phyloP scores from a whole-genome alignment of 2,329 filamentous ascomycete species.

The Fusarium brachygibbosum region DNA sequence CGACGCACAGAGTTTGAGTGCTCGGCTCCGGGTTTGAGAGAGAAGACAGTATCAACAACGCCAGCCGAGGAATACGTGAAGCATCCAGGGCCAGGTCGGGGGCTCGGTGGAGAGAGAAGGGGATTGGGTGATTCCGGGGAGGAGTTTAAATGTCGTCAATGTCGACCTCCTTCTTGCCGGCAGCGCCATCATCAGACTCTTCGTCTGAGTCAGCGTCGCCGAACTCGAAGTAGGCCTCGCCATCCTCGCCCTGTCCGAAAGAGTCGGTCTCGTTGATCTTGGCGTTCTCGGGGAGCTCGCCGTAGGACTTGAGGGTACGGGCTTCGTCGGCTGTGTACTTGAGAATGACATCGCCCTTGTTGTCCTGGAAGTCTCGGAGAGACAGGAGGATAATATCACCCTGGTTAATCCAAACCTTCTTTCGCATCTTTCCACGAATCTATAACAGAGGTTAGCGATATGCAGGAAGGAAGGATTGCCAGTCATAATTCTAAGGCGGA shows the following conservation, averaged over 20 bases:
- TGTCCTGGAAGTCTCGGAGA: conserved; percentile 92
- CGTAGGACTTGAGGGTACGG: conserved; percentile 94
- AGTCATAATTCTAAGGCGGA: background rate
- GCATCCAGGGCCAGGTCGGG: conserved; percentile 37
- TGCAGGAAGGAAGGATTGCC: background rate
- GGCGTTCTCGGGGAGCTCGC: conserved; percentile 94
- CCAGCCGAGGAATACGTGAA: conserved; percentile 14
- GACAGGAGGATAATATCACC: conserved; percentile 92
- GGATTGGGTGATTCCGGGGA: conserved; percentile 8
- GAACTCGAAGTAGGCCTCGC: conserved; percentile 98
- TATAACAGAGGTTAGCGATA: conserved; percentile 70
- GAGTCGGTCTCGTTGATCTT: conserved; percentile 99
- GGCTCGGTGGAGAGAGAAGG: conserved; percentile 41
- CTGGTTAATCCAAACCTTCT: conserved; percentile 99
- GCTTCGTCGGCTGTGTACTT: conserved; percentile 98
- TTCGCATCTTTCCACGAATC: conserved; percentile 91
- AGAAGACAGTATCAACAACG: conserved; percentile 72
- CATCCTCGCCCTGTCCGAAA: conserved; percentile 90
- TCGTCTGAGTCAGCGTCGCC: conserved; percentile 84
- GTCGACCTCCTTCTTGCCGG: conserved; percentile 83
- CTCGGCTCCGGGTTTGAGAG: conserved; percentile 63
- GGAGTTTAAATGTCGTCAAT: conserved; percentile 89
- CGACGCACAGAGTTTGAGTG: conserved; percentile 27
- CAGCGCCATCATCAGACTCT: conserved; percentile 67
- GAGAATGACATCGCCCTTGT: conserved; percentile 96